A percentile compares a stretch with the other conserved stretches of the same genome.
phyloP scores from a whole-genome alignment of 768 basidiomycete species.

The Serendipita sp. region DNA sequence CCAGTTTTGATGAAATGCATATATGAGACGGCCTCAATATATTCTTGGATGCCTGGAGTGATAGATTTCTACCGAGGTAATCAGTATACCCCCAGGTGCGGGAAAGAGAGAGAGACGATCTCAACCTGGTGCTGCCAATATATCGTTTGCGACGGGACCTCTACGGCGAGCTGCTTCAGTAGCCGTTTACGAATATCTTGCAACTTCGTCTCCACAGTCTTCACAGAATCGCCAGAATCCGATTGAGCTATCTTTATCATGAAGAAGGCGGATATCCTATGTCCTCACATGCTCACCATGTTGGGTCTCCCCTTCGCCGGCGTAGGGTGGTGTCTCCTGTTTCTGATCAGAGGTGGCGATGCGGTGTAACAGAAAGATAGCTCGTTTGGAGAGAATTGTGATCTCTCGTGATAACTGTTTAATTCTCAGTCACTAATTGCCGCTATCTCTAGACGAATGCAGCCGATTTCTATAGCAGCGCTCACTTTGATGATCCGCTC shows the following conservation, averaged over 20 bases:
- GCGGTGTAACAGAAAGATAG: constrained; percentile 80
- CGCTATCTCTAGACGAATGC: neutral
- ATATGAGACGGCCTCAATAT: constrained; percentile 86
- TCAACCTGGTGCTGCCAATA: constrained; percentile 63
- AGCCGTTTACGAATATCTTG: constrained; percentile 27
- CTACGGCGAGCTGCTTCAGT: constrained; percentile 44
- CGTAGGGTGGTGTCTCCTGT: too few species aligned
- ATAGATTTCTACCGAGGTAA: neutral
- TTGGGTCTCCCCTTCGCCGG: too few species aligned
- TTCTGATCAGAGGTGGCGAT: constrained; percentile 14
- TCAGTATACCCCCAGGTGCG: neutral
- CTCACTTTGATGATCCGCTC: constrained; percentile 82
- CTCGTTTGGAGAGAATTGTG: constrained; percentile 82
- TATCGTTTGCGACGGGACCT: constrained; percentile 37
- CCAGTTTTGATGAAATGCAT: constrained; percentile 65
- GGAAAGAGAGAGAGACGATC: constrained; percentile 42
- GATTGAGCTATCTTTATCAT: neutral
- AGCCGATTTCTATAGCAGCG: neutral
- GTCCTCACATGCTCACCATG: too few species aligned
- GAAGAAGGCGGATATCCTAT: too few species aligned
- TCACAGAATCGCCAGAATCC: neutral
- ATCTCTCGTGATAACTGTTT: constrained; percentile 66
- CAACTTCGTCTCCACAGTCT: constrained; percentile 11
- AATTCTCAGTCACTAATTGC: neutral
- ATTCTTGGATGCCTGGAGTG: constrained; percentile 65